These are phyloP conservation scores for Backusella australiensis DNA, from an alignment of 192 early-diverging fungal genomes.

Conservation along the genomic window DNA sequence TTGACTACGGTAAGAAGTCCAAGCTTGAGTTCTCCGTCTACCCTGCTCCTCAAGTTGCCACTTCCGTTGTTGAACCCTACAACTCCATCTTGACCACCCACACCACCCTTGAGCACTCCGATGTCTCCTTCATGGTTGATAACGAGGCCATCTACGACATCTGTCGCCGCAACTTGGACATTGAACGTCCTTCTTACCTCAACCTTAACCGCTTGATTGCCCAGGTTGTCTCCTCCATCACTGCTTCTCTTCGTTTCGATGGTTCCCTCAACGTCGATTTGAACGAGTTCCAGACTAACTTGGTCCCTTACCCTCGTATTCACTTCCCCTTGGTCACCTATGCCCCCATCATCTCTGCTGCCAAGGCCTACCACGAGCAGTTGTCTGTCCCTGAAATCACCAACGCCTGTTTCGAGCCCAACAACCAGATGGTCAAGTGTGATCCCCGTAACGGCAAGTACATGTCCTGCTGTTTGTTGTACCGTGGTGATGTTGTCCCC, in stretches of 20 bases:
- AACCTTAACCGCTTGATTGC: constrained; percentile 98
- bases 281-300: constrained; percentile 99
- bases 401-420: constrained; percentile 94
- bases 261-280: constrained; percentile 99
- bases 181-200: constrained; percentile 94
- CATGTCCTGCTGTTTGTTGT: constrained; percentile 99
- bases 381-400: constrained; percentile 96
- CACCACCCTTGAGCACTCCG: constrained; percentile 97
- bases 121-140: constrained; percentile 99
- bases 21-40: constrained; percentile 99
- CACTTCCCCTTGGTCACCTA: constrained; percentile 99
- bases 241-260: constrained; percentile 97
- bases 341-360: constrained; percentile 90
- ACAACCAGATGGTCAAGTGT: constrained; percentile 99
- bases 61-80: constrained; percentile 97
- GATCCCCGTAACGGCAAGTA: constrained; percentile 97
- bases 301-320: constrained; percentile 99
- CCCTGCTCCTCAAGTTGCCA: constrained; percentile 97
- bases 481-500: constrained; percentile 98
- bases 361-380: constrained; percentile 97
- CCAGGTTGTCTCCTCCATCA: constrained; percentile 99
- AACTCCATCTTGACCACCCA: constrained; percentile 99
- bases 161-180: constrained; percentile 97
- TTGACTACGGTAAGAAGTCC: constrained; percentile 99
- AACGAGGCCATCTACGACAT: constrained; percentile 99